phyloP scores from a whole-genome alignment of 1,284 basidiomycete genomes.

The Phellopilus nigrolimitatus region DNA sequence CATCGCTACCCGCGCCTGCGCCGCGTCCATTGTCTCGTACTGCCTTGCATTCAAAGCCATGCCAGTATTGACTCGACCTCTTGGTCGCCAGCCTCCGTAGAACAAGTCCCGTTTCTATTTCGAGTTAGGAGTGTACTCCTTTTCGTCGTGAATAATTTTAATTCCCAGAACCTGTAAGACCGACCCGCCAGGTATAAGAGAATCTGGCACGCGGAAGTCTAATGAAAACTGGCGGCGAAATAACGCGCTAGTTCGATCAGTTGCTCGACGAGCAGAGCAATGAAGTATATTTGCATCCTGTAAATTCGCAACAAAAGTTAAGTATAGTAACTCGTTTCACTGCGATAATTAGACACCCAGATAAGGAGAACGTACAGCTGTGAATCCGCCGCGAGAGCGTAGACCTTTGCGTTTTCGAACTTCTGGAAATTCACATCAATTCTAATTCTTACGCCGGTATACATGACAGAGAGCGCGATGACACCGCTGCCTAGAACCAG shows the following conservation, averaged over 20 bases:
- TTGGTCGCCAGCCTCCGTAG: too few species aligned
- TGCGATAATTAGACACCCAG: background rate
- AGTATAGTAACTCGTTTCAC: background rate
- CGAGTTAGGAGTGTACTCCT: too few species aligned
- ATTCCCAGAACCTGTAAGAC: too few species aligned
- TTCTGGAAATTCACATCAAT: slow-evolving; percentile 4
- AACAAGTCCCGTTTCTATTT: too few species aligned
- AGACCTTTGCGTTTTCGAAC: slow-evolving; percentile 11
- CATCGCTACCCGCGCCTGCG: too few species aligned
- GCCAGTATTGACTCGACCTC: too few species aligned
- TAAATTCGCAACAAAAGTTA: background rate
- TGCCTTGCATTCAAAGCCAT: too few species aligned
- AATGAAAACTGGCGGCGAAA: background rate
- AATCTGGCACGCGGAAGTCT: background rate
- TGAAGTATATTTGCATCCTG: slow-evolving; percentile 6
- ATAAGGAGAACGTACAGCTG: slow-evolving; percentile 7
- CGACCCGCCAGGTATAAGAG: slow-evolving; percentile 16
- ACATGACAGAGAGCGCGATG: slow-evolving; percentile 9
- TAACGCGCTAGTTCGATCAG: slow-evolving; percentile 11
- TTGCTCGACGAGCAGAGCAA: slow-evolving; percentile 9
- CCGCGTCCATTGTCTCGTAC: too few species aligned
- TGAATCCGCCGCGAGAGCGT: slow-evolving; percentile 13
- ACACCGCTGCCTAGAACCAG: slow-evolving; percentile 3
- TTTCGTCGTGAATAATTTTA: too few species aligned
- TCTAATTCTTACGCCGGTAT: slow-evolving; percentile 7